A percentile compares a stretch with the other conserved stretches of the same genome.
These are phyloP conservation scores for Jamesozyma lodderae DNA, from an alignment of 805 yeast species.

Conservation along the genomic window DNA sequence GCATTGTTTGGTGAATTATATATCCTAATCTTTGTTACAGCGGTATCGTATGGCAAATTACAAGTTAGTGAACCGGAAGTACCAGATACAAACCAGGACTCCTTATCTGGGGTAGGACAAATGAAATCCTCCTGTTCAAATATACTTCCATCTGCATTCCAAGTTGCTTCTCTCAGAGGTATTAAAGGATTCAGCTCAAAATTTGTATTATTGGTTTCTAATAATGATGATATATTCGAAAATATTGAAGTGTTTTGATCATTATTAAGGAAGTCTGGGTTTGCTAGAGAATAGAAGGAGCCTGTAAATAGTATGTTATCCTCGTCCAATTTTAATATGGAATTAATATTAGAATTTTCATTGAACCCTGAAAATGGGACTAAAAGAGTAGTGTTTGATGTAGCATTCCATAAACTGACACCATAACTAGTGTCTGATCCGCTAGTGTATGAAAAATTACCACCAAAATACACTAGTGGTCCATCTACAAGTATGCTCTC, in stretches of 20 bases:
- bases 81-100: conserved; percentile 45
- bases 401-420: conserved; percentile 53
- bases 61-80: conserved; percentile 61
- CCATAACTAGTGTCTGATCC: conserved; percentile 33
- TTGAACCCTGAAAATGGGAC: conserved; percentile 76
- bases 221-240: conserved; percentile 32
- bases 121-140: conserved; percentile 34
- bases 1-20: conserved; percentile 47
- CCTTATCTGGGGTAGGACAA: conserved; percentile 44
- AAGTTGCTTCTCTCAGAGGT: conserved; percentile 47
- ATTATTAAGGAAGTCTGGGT: conserved; percentile 30
- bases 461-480: conserved; percentile 66
- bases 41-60: conserved; percentile 43
- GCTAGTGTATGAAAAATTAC: conserved; percentile 49
- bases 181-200: conserved; percentile 51
- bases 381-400: conserved; percentile 33
- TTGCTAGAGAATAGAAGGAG: conserved; percentile 51
- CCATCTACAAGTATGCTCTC: conserved; percentile 41
- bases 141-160: conserved; percentile 37
- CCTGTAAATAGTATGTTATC: conserved; percentile 74
- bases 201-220: conserved; percentile 9
- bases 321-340: conserved; percentile 46
- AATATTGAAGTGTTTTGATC: conserved; percentile 16
- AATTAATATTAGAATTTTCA: conserved; percentile 44
- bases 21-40: conserved; percentile 66